Conservation (phyloP, 208 protist species). For the Crithidia expoeki region DNA sequence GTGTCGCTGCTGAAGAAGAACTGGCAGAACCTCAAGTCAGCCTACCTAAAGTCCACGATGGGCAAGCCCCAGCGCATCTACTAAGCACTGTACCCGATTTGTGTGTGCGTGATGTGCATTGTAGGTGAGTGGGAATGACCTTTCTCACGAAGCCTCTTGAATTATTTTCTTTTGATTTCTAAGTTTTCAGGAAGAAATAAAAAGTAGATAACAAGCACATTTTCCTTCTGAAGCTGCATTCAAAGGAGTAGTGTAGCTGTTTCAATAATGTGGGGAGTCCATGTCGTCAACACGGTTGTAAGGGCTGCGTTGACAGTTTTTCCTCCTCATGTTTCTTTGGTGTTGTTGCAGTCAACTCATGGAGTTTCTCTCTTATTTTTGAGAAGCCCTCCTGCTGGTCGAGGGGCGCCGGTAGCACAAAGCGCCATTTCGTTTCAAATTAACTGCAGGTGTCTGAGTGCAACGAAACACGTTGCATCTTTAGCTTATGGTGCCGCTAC, state of each 20-base stretch:
- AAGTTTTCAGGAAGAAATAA: conserved; percentile 20
- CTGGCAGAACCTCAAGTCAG: conserved; percentile 99
- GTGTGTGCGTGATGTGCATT: conserved; percentile 11
- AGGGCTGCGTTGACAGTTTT: too few relatives aligned
- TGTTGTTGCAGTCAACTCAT: too few relatives aligned
- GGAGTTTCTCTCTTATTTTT: too few relatives aligned
- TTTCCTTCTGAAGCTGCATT: too few relatives aligned
- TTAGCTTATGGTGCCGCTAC: neutral
- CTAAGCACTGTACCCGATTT: conserved; percentile 42
- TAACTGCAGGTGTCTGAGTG: neutral
- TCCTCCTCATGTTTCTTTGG: too few relatives aligned
- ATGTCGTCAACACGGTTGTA: too few relatives aligned
- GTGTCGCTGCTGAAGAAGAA: conserved; percentile 99
- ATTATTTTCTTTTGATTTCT: conserved; percentile 19
- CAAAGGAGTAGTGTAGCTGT: too few relatives aligned
- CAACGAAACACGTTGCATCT: neutral
- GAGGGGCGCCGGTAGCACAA: too few relatives aligned
- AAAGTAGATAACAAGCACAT: conserved; percentile 7
- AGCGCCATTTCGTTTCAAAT: too few relatives aligned
- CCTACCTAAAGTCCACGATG: conserved; percentile 99
- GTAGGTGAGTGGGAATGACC: neutral
- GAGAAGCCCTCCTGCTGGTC: too few relatives aligned
- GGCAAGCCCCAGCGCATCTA: conserved; percentile 98
- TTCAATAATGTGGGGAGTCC: too few relatives aligned
- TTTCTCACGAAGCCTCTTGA: conserved; percentile 15